Evolutionary conservation across 2,329 filamentous ascomycete species (phyloP).

Genomic region (Ambrosiella beaveri): DNA sequence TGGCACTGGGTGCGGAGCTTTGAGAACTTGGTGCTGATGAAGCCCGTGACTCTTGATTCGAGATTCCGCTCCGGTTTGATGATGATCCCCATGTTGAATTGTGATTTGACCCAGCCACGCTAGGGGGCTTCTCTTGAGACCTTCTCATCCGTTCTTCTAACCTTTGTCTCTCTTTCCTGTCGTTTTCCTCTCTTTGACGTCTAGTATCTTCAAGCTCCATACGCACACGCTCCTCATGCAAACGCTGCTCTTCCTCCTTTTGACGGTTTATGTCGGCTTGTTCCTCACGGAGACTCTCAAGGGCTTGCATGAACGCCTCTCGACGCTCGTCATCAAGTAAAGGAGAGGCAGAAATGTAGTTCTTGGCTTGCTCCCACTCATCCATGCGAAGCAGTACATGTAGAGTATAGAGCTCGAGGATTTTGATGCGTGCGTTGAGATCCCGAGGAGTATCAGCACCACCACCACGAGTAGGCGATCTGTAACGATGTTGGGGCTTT

Average conservation of each 20-base stretch:
- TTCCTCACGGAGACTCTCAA: slow-evolving; percentile 72
- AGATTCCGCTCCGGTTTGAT: slow-evolving; percentile 1
- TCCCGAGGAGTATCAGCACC: slow-evolving; percentile 73
- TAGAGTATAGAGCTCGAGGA: slow-evolving; percentile 86
- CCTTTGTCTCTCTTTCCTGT: slow-evolving; percentile 34
- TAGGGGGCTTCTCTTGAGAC: slow-evolving; percentile 31
- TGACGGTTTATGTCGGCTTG: slow-evolving; percentile 52
- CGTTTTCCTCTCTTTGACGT: slow-evolving; percentile 38
- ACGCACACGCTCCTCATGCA: slow-evolving; percentile 39
- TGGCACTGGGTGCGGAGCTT: not conserved
- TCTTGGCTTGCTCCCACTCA: slow-evolving; percentile 88
- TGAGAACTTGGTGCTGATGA: not conserved
- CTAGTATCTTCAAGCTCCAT: slow-evolving; percentile 40
- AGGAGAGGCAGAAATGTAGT: slow-evolving; percentile 75
- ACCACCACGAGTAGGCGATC: slow-evolving; percentile 32
- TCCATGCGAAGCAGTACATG: slow-evolving; percentile 87
- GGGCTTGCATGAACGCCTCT: slow-evolving; percentile 72
- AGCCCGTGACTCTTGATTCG: not conserved
- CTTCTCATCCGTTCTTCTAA: slow-evolving; percentile 33
- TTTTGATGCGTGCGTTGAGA: slow-evolving; percentile 69
- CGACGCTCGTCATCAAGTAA: slow-evolving; percentile 82
- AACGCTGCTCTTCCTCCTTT: slow-evolving; percentile 41
- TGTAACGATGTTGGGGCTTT: slow-evolving; percentile 22
- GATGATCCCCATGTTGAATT: slow-evolving; percentile 7
- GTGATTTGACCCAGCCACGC: slow-evolving; percentile 21